phyloP scores from a whole-genome alignment of 2,329 filamentous ascomycete genomes.

The Diaporthe longicolla region DNA sequence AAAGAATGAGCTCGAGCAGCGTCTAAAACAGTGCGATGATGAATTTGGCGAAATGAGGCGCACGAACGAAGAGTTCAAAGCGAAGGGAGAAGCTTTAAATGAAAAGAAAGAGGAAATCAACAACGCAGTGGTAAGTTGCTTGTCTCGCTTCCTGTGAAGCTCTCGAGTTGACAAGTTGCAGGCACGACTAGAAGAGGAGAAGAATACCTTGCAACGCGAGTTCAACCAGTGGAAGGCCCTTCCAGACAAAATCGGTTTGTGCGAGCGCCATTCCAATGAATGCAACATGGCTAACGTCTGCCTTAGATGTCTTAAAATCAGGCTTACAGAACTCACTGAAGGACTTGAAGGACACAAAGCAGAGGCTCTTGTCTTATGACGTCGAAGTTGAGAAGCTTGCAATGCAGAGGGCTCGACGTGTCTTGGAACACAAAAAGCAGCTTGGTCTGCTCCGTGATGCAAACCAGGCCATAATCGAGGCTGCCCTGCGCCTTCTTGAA shows the following conservation, averaged over 20 bases:
- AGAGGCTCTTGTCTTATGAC: constrained; percentile 65
- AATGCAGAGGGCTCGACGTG: constrained; percentile 68
- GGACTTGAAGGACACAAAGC: constrained; percentile 54
- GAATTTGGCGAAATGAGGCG: constrained; percentile 54
- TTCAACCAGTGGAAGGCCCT: constrained; percentile 76
- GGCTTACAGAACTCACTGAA: constrained; percentile 53
- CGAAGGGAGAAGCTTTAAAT: constrained; percentile 55
- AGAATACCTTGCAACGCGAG: constrained; percentile 76
- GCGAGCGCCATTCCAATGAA: background rate
- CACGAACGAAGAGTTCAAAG: constrained; percentile 53
- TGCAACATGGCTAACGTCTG: constrained; percentile 29
- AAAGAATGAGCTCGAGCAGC: constrained; percentile 72
- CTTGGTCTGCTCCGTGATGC: constrained; percentile 74
- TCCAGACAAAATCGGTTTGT: constrained; percentile 76
- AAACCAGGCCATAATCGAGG: constrained; percentile 76
- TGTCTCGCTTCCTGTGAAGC: background rate
- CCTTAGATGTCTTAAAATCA: constrained; percentile 53
- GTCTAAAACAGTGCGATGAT: constrained; percentile 59
- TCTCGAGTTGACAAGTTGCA: constrained; percentile 49
- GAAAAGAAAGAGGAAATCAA: constrained; percentile 58
- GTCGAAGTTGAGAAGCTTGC: constrained; percentile 68
- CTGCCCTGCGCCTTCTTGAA: constrained; percentile 80
- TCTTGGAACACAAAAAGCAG: constrained; percentile 68
- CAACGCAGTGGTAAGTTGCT: constrained; percentile 53
- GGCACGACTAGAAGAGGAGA: constrained; percentile 70